These are phyloP conservation scores for Kockiozyma suomiensis DNA, from an alignment of 805 yeast species.

Conservation along the genomic window DNA sequence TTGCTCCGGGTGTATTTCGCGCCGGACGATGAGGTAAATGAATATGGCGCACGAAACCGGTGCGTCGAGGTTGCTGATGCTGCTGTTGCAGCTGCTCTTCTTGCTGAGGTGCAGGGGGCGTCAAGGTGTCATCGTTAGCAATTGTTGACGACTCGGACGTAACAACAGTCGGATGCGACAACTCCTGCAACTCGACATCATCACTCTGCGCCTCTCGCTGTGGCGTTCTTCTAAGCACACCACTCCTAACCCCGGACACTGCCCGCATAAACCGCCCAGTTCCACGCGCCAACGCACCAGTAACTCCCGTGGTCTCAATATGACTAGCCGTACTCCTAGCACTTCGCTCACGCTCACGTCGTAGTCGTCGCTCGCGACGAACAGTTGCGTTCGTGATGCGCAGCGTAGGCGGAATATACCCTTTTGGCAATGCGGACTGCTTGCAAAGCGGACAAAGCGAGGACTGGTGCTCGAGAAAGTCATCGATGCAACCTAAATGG, in stretches of 20 bases:
- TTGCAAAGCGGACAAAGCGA: slow-evolving; percentile 80
- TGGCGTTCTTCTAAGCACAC: too few species aligned
- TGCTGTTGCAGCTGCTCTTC: neutral
- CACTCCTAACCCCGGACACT: too few species aligned
- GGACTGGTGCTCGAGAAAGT: slow-evolving; percentile 72
- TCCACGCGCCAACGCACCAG: neutral
- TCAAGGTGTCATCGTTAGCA: neutral
- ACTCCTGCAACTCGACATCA: neutral
- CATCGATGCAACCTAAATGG: slow-evolving; percentile 77
- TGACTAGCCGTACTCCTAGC: neutral
- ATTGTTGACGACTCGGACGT: neutral
- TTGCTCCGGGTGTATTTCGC: slow-evolving; percentile 13
- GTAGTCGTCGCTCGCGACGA: slow-evolving; percentile 29
- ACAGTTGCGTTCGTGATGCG: slow-evolving; percentile 34
- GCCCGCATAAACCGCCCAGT: neutral
- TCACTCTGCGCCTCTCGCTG: neutral
- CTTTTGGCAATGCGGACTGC: slow-evolving; percentile 29
- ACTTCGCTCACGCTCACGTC: slow-evolving; percentile 9
- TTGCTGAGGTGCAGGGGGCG: neutral
- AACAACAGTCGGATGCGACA: neutral
- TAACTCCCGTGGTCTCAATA: neutral
- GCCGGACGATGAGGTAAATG: slow-evolving; percentile 2
- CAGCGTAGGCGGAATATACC: slow-evolving; percentile 29
- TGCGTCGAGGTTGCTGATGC: neutral
- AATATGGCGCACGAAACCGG: neutral